Percentiles rank a stretch among this genome's conserved stretches.
Evolutionary conservation across 805 yeast species (phyloP).

Genomic region (Saccharomycopsis amapae): DNA sequence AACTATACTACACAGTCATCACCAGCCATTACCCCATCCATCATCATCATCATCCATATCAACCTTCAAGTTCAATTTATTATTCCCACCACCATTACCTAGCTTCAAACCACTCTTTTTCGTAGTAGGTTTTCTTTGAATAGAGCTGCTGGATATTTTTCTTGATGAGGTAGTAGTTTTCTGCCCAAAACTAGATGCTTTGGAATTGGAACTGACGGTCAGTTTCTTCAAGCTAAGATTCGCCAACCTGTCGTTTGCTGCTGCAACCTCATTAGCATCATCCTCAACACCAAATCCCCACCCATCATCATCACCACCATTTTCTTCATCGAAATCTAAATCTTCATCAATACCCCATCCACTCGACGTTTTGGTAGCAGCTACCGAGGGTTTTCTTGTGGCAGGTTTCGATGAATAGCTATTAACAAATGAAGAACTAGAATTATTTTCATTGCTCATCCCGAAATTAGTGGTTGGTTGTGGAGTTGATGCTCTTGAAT

Average conservation of each 20-base stretch:
- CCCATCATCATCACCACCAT: conserved; percentile 23
- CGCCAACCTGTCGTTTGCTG: background rate
- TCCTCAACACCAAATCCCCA: conserved; percentile 29
- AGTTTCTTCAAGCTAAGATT: too few relatives aligned
- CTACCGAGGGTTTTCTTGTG: background rate
- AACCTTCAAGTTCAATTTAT: conserved; percentile 27
- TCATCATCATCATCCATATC: conserved; percentile 31
- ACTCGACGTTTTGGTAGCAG: background rate
- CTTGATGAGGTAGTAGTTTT: too few relatives aligned
- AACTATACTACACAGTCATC: background rate
- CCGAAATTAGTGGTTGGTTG: background rate
- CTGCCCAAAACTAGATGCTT: too few relatives aligned
- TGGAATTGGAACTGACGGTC: too few relatives aligned
- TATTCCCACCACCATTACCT: conserved; percentile 2
- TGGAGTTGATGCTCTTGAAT: conserved; percentile 6
- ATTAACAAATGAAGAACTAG: too few relatives aligned
- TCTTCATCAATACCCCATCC: conserved; percentile 3
- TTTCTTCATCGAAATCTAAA: conserved; percentile 24
- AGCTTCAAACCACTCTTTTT: conserved; percentile 6
- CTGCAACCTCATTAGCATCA: background rate
- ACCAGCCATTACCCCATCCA: conserved; percentile 44
- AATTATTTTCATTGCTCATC: background rate
- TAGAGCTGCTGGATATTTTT: too few relatives aligned
- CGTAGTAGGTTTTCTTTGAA: background rate
- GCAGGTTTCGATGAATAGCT: background rate